phyloP scores from a whole-genome alignment of 169 alveolate species.

The Cryptosporidium meleagridis region DNA sequence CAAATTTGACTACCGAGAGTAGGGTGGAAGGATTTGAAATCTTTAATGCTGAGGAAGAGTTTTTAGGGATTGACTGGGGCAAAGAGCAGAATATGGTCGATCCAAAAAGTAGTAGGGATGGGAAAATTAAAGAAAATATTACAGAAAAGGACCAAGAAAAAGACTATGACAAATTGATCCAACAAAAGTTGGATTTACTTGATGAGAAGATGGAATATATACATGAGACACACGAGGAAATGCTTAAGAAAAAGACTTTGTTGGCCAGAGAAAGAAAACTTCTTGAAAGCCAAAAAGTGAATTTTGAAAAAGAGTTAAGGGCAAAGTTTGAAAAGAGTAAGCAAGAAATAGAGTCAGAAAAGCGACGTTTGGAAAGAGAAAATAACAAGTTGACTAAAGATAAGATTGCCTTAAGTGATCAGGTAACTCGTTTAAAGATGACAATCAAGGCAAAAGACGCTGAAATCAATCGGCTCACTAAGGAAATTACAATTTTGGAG shows the following conservation, averaged over 20 bases:
- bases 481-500: constrained; percentile 8
- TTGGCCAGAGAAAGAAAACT: constrained; percentile 27
- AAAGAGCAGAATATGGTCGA: not conserved
- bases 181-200: constrained; percentile 40
- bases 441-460: constrained; percentile 47
- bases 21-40: not conserved
- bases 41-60: not conserved
- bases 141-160: not conserved
- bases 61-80: not conserved
- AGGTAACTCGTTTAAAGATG: constrained; percentile 49
- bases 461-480: constrained; percentile 46
- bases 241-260: constrained; percentile 26
- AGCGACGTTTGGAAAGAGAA: constrained; percentile 25
- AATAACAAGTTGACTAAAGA: constrained; percentile 33
- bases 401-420: constrained; percentile 16
- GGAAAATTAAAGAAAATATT: not conserved
- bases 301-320: constrained; percentile 39
- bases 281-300: constrained; percentile 8
- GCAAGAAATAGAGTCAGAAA: constrained; percentile 34
- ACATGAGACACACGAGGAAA: constrained; percentile 52
- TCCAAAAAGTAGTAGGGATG: not conserved
- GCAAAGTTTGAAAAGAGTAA: constrained; percentile 30
- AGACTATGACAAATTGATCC: constrained; percentile 35
- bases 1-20: not conserved
- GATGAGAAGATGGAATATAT: constrained; percentile 65